Evolutionary conservation across 73 alveolate genomes (phyloP).

Genomic region (Paramecium sexaurelia): DNA sequence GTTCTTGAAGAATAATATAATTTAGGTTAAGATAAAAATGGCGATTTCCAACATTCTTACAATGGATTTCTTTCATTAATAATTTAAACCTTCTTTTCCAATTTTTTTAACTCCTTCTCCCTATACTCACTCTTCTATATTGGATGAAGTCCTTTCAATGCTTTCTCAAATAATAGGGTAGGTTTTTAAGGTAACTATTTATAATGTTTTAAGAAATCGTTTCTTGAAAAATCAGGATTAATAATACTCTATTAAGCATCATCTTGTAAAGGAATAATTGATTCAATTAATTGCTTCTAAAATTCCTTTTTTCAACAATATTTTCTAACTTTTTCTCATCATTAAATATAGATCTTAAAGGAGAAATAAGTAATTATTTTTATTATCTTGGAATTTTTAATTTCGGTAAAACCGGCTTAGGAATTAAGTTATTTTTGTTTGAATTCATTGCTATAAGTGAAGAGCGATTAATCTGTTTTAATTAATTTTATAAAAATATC

Average conservation of each 20-base stretch:
- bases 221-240: neutral
- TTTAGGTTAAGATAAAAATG: constrained; percentile 17
- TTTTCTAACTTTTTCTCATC: constrained; percentile 26
- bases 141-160: constrained; percentile 51
- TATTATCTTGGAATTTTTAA: neutral
- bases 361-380: neutral
- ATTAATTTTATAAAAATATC: neutral
- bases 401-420: neutral
- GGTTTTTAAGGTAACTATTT: neutral
- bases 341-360: neutral
- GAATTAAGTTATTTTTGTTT: neutral
- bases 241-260: constrained; percentile 12
- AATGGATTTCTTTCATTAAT: constrained; percentile 44
- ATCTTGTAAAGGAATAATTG: neutral
- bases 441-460: neutral
- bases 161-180: constrained; percentile 5
- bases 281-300: constrained; percentile 12
- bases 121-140: neutral
- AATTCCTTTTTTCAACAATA: neutral
- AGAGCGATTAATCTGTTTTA: neutral
- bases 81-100: constrained; percentile 24
- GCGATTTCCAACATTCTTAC: constrained; percentile 42
- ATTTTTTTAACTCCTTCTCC: neutral
- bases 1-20: neutral
- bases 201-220: constrained; percentile 23